Percentiles rank a stretch among this genome's conserved stretches.
phyloP scores from a whole-genome alignment of 2,329 filamentous ascomycete genomes.

The Cryphonectria naterciae region DNA sequence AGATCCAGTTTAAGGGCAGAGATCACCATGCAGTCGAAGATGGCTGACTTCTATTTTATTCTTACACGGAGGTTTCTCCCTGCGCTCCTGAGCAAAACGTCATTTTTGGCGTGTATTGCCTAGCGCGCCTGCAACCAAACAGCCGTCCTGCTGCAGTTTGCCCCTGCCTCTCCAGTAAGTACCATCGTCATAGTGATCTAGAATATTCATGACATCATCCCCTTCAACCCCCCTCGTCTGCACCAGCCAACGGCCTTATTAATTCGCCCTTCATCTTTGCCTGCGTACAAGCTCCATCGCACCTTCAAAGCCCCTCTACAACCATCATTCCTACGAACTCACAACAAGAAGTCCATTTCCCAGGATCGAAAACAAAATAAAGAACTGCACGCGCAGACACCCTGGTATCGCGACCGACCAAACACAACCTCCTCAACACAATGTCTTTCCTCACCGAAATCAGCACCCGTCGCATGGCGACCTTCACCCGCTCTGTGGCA shows the following conservation, averaged over 20 bases:
- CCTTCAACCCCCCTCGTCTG: neutral
- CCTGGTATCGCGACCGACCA: neutral
- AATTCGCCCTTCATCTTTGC: neutral
- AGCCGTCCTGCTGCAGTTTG: neutral
- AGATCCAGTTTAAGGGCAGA: neutral
- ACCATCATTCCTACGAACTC: neutral
- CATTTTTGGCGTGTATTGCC: conserved; percentile 14
- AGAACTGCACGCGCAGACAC: neutral
- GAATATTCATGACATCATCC: conserved; percentile 3
- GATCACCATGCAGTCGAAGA: neutral
- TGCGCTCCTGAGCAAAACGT: conserved; percentile 8
- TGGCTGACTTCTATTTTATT: neutral
- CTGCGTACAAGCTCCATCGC: neutral
- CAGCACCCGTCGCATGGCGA: conserved; percentile 48
- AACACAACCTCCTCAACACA: conserved; percentile 8
- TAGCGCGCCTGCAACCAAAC: neutral
- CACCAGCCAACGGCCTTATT: neutral
- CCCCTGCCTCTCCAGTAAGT: neutral
- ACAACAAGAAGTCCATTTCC: neutral
- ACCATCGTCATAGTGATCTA: conserved; percentile 3
- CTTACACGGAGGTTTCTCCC: neutral
- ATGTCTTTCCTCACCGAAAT: conserved; percentile 61
- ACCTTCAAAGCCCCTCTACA: neutral
- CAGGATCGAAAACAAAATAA: neutral
- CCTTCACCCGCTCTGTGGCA: conserved; percentile 43